Evolutionary conservation across 805 yeast genomes (phyloP).

Genomic region (Lipomyces yamanashiensis): DNA sequence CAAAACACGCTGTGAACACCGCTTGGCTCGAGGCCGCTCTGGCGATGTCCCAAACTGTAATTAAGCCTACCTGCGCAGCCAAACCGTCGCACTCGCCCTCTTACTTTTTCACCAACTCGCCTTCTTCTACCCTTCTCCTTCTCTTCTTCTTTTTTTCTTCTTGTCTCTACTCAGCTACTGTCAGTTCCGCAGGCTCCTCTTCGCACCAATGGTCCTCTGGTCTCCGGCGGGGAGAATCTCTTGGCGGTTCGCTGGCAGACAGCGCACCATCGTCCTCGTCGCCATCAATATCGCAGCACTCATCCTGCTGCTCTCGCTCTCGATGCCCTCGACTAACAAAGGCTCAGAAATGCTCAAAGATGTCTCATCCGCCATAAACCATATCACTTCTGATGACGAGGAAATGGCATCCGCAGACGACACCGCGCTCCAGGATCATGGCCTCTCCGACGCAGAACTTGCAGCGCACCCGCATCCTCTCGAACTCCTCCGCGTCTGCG

Average conservation of each 20-base stretch:
- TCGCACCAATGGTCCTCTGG: neutral
- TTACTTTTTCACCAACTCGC: neutral
- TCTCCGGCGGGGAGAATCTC: conserved; percentile 6
- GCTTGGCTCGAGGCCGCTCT: too few species aligned
- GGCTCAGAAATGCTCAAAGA: neutral
- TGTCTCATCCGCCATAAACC: neutral
- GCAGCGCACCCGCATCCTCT: conserved; percentile 20
- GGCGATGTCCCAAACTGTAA: too few species aligned
- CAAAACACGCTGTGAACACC: too few species aligned
- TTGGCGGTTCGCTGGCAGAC: conserved; percentile 2
- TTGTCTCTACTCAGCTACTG: neutral
- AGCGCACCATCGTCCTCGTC: neutral
- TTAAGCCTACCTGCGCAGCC: too few species aligned
- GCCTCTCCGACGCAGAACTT: neutral
- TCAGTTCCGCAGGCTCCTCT: neutral
- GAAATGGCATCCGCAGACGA: neutral
- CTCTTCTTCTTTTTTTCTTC: neutral
- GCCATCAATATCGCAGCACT: neutral
- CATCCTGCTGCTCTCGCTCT: neutral
- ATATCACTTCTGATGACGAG: neutral
- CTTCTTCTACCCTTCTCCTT: neutral
- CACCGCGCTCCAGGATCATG: neutral
- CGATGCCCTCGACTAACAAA: neutral
- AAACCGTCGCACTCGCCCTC: neutral
- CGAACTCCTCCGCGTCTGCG: conserved; percentile 16